Evolutionary conservation across 139 green algal genomes (phyloP).

Genomic region (Chlamydomonas urium): DNA sequence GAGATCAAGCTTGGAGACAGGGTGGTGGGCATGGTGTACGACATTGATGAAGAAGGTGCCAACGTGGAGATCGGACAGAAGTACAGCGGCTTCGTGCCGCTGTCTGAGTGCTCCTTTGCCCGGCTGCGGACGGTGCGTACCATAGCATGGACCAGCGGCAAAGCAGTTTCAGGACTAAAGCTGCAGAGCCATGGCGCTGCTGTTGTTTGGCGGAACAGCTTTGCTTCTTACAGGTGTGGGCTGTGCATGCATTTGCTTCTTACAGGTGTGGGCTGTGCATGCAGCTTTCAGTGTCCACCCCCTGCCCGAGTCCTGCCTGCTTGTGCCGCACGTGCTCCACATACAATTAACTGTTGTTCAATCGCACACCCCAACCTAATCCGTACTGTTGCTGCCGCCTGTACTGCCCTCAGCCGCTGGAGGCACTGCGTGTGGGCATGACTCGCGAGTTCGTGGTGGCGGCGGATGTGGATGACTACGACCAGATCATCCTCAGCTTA

Average conservation of each 20-base stretch:
- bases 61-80: slow-evolving; percentile 95
- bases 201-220: no score
- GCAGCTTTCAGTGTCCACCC: no score
- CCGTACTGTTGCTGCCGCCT: no score
- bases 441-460: slow-evolving; percentile 84
- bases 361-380: no score
- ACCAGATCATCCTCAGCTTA: slow-evolving; percentile 74
- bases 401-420: slow-evolving; percentile 41
- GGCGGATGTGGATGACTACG: slow-evolving; percentile 66
- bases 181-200: no score
- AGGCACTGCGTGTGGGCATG: slow-evolving; percentile 65
- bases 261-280: no score
- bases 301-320: no score
- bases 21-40: slow-evolving; percentile 69
- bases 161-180: no score
- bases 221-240: no score
- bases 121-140: slow-evolving; percentile 4
- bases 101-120: slow-evolving; percentile 69
- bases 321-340: not conserved
- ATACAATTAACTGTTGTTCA: no score
- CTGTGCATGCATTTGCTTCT: slow-evolving; percentile 6
- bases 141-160: no score
- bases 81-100: slow-evolving; percentile 75
- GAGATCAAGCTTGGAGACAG: slow-evolving; percentile 59
- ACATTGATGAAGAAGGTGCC: slow-evolving; percentile 79